Evolutionary conservation across 768 basidiomycete species (phyloP).

Genomic region (Sarcodon sp.): DNA sequence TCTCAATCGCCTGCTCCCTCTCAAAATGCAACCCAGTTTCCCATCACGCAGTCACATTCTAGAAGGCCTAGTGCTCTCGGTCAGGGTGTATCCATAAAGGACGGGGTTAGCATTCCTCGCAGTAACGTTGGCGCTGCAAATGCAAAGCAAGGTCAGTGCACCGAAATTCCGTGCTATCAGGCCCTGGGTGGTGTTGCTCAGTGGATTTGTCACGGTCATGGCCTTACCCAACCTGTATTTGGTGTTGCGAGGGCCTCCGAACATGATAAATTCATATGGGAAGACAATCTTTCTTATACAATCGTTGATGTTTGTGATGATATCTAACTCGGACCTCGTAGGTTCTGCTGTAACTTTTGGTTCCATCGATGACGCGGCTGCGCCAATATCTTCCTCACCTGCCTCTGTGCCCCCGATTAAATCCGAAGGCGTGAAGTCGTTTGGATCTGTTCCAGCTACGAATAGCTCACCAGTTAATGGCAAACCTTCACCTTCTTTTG

Average conservation of each 20-base stretch:
- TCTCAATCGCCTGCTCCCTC: slow-evolving; percentile 65
- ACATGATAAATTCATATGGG: too few relatives aligned
- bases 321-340: slow-evolving; percentile 13
- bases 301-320: not conserved
- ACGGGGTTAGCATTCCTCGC: slow-evolving; percentile 42
- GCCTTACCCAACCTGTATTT: too few relatives aligned
- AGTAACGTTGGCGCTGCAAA: slow-evolving; percentile 57
- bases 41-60: slow-evolving; percentile 44
- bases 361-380: slow-evolving; percentile 71
- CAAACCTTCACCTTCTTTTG: slow-evolving; percentile 36
- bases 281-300: not conserved
- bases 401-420: slow-evolving; percentile 52
- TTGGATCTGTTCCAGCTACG: slow-evolving; percentile 63
- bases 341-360: slow-evolving; percentile 76
- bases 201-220: too few relatives aligned
- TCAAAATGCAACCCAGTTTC: slow-evolving; percentile 26
- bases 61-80: slow-evolving; percentile 67
- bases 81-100: slow-evolving; percentile 62
- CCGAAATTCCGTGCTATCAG: too few relatives aligned
- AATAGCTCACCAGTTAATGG: slow-evolving; percentile 44
- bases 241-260: too few relatives aligned
- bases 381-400: slow-evolving; percentile 75
- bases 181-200: slow-evolving; percentile 6
- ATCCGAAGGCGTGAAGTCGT: slow-evolving; percentile 66
- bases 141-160: slow-evolving; percentile 44